Evolutionary conservation across 2,329 filamentous ascomycete genomes (phyloP), one percentile per base, ranked within the genome.

Genomic region (Colletotrichum tamarilloi): DNA sequence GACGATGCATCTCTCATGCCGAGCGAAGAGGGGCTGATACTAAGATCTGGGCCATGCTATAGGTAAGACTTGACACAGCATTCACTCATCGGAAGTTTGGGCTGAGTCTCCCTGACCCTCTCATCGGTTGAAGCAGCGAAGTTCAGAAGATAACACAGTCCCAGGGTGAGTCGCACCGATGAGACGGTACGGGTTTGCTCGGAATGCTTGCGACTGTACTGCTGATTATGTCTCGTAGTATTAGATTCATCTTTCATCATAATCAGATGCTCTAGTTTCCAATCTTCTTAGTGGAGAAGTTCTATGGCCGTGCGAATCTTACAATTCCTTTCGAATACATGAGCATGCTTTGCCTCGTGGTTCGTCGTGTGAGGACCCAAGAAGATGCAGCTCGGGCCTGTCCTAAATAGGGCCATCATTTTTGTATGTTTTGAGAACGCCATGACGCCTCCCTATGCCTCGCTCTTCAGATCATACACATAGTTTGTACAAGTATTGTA

Each of bases 381-480:
- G 28, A 53, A 42, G 32, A 56, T 46, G 4, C 19, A 52, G 58
- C 32, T 26, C 28, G 24, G 62, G 11, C 30, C 65, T 52, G 46
- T 24, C 22, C 55, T 26, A 26, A 62, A 57, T 8, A 35, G 57
- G 28, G 49, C 28, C 71, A 65, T 38, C 38, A 16, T 16, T 42
- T 42, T 42, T 42, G 26, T 42, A 6, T 42, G 38, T 57, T 26
- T 68, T 59, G 42, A 66, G 59, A 73, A 73, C 67, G 70, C 71
- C 67, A 42, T 52, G 67, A 73, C 71, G 71, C 71, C 71, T 53
- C 22, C 71, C 67, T 52, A 73, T 73, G 71, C 67, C 62, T 66
- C 56, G 67, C 71, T 73, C 56, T 65, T 26, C 49, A 70, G 71
- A 57, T 71, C 67, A 73, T 73, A 73, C 71, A 71, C 55, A 30